Percentiles rank a stretch among this genome's conserved stretches.
Conservation (phyloP, 331 rosid species). For the Spiraea crenata region DNA sequence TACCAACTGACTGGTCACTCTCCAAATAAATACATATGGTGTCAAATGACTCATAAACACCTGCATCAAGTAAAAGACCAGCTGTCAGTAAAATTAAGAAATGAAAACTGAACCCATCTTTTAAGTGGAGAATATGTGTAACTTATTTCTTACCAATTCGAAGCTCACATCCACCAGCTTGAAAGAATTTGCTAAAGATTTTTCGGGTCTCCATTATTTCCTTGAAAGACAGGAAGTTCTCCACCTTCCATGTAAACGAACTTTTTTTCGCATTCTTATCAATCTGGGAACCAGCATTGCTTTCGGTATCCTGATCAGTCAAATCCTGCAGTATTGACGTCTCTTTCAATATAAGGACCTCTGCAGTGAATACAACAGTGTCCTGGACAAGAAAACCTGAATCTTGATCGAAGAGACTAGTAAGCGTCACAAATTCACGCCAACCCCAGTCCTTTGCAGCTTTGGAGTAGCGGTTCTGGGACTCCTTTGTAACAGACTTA, state of each 20-base stretch:
- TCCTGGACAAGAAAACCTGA: constrained; percentile 97
- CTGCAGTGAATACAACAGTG: constrained; percentile 94
- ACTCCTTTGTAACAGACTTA: constrained; percentile 96
- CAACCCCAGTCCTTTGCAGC: constrained; percentile 99
- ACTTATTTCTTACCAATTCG: constrained; percentile 77
- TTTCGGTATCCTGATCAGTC: constrained; percentile 60
- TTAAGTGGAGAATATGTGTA: constrained; percentile 18
- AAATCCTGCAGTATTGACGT: constrained; percentile 86
- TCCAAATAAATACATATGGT: constrained; percentile 97
- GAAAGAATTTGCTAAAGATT: constrained; percentile 98
- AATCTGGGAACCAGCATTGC: constrained; percentile 43
- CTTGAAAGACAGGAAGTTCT: constrained; percentile 90
- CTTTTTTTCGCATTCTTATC: constrained; percentile 61
- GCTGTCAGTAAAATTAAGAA: constrained; percentile 13
- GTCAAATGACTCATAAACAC: constrained; percentile 97
- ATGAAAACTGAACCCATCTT: constrained; percentile 24
- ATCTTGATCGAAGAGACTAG: constrained; percentile 99
- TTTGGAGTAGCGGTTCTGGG: constrained; percentile 99
- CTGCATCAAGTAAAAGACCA: constrained; percentile 44
- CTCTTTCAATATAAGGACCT: constrained; percentile 96
- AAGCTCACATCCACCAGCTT: constrained; percentile 99
- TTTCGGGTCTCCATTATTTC: constrained; percentile 99
- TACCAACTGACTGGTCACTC: constrained; percentile 95
- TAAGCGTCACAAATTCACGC: constrained; percentile 99
- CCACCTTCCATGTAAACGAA: constrained; percentile 98